Conservation (phyloP, 768 basidiomycete species). For the Leccinum fibrillosum region DNA sequence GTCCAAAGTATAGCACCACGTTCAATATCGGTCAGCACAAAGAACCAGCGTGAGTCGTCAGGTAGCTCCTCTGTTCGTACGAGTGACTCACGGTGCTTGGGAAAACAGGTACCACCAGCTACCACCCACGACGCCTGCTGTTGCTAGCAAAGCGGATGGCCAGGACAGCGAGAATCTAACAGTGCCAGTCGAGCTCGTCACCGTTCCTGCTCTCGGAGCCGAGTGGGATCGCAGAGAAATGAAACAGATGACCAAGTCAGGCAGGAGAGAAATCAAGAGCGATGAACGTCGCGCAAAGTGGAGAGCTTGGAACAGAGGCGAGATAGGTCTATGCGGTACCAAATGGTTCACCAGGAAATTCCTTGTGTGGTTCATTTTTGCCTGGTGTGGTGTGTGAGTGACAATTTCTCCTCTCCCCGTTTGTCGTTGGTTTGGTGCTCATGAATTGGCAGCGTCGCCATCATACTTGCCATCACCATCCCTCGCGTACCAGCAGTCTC, state of each 20-base stretch:
- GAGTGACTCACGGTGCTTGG: slow-evolving; percentile 4
- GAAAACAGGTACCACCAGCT: slow-evolving; percentile 44
- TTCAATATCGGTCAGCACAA: slow-evolving; percentile 44
- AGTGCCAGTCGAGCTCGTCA: slow-evolving; percentile 70
- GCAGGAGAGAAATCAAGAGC: slow-evolving; percentile 57
- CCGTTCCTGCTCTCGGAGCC: slow-evolving; percentile 86
- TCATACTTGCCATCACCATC: slow-evolving; percentile 75
- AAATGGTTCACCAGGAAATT: slow-evolving; percentile 71
- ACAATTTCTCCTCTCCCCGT: neutral
- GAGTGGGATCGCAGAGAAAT: slow-evolving; percentile 87
- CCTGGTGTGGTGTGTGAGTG: slow-evolving; percentile 52
- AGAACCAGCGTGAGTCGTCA: slow-evolving; percentile 44
- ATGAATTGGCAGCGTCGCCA: slow-evolving; percentile 45
- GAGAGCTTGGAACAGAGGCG: slow-evolving; percentile 75
- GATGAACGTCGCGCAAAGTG: slow-evolving; percentile 56
- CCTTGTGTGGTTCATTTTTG: slow-evolving; percentile 68
- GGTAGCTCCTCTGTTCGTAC: neutral
- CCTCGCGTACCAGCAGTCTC: slow-evolving; percentile 77
- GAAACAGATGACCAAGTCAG: slow-evolving; percentile 70
- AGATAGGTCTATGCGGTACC: slow-evolving; percentile 73
- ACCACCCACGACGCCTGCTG: slow-evolving; percentile 24
- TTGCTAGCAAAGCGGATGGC: slow-evolving; percentile 35
- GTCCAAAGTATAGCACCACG: slow-evolving; percentile 70
- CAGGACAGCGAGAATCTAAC: slow-evolving; percentile 25
- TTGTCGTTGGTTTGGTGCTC: neutral